phyloP scores from a whole-genome alignment of 73 alveolate species.

The Paramecium tetraurelia region DNA sequence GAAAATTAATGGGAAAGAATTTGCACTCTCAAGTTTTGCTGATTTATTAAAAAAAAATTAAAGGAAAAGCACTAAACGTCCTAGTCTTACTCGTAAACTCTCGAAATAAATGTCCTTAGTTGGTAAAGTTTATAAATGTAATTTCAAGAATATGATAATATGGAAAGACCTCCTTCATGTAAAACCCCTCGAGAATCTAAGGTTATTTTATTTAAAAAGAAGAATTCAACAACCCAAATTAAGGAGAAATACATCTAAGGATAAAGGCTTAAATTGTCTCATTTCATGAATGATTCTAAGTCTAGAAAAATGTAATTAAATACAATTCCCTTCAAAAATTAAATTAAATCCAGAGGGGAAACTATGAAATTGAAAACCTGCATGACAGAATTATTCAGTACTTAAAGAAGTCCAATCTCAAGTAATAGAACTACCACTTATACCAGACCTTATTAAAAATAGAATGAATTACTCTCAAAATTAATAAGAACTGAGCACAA shows the following conservation, averaged over 20 bases:
- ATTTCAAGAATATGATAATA: neutral
- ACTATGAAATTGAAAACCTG: neutral
- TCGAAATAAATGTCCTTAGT: neutral
- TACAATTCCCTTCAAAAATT: neutral
- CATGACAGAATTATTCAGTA: neutral
- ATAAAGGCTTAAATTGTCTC: neutral
- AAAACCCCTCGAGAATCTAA: neutral
- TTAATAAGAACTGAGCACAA: neutral
- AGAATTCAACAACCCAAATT: neutral
- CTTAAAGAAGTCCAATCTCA: neutral
- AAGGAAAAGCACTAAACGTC: neutral
- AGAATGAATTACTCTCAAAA: neutral
- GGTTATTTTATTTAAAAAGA: neutral
- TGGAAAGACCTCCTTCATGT: constrained; percentile 32
- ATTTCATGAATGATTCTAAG: neutral
- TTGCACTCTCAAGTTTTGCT: constrained; percentile 11
- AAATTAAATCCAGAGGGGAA: neutral
- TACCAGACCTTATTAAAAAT: neutral
- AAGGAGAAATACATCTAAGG: neutral
- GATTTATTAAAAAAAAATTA: neutral
- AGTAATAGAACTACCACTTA: neutral
- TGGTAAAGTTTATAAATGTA: neutral
- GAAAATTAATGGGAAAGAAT: neutral
- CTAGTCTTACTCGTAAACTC: neutral
- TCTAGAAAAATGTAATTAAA: neutral